Conservation (phyloP, 345 rosid genomes). For the Gossypium rotundifolium region DNA sequence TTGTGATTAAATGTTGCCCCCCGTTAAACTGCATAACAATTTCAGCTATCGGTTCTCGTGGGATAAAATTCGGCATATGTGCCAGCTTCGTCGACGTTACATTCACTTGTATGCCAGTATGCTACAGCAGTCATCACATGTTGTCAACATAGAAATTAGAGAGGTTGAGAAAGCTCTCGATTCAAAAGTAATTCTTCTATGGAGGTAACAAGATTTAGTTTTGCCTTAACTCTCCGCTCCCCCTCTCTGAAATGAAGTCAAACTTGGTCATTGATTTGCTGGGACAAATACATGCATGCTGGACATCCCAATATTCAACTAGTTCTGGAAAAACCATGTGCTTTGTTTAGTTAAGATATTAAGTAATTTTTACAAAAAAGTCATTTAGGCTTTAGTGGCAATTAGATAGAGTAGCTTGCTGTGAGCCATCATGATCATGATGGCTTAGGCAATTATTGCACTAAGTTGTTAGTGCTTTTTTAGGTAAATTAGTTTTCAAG, state of each 20-base stretch:
- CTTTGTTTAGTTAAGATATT: not conserved
- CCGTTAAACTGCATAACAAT: conserved; percentile 4
- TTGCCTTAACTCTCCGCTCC: not conserved
- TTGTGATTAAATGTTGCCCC: not conserved
- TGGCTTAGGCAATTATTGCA: not conserved
- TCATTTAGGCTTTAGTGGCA: not conserved
- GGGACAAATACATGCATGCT: not conserved
- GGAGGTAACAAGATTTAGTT: not conserved
- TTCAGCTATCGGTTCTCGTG: conserved; percentile 82
- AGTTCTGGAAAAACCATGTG: not conserved
- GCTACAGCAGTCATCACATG: conserved; percentile 60
- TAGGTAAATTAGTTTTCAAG: not conserved
- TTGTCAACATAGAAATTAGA: conserved; percentile 48
- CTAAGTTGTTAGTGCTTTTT: not conserved
- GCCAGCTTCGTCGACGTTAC: conserved; percentile 38
- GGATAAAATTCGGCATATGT: conserved; percentile 58
- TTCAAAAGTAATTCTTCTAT: conserved; percentile 1
- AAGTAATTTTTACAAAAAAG: not conserved
- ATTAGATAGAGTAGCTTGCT: not conserved
- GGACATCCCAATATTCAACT: conserved; percentile 2
- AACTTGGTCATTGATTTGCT: not conserved
- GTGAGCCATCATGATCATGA: not conserved
- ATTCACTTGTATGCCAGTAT: conserved; percentile 74
- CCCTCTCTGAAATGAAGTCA: not conserved
- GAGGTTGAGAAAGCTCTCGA: conserved; percentile 39